Evolutionary conservation across 2,329 filamentous ascomycete species (phyloP).

Genomic region (Xylariaceae sp.): DNA sequence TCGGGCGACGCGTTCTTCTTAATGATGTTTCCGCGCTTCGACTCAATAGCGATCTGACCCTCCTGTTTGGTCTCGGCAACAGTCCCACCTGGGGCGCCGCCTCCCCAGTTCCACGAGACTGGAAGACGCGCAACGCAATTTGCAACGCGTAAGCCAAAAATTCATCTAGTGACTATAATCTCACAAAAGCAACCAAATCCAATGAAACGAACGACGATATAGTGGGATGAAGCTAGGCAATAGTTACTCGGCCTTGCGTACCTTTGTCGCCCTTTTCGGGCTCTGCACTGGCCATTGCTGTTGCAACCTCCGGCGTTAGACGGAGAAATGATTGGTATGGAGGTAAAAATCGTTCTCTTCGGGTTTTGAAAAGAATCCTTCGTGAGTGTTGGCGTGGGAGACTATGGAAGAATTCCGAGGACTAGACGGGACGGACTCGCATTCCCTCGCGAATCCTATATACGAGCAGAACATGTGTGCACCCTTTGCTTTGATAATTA

Average conservation of each 20-base stretch:
- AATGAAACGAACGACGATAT: not conserved
- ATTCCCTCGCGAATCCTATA: too few relatives aligned
- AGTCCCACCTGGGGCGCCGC: constrained; percentile 50
- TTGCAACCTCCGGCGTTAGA: not conserved
- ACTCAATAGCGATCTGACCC: constrained; percentile 55
- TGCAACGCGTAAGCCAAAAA: too few relatives aligned
- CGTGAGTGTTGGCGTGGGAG: too few relatives aligned
- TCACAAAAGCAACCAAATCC: not conserved
- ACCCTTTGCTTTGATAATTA: too few relatives aligned
- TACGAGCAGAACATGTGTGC: too few relatives aligned
- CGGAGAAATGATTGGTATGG: too few relatives aligned
- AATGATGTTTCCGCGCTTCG: constrained; percentile 58
- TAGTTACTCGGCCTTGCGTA: not conserved
- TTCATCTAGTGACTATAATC: too few relatives aligned
- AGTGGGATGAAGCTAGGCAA: not conserved
- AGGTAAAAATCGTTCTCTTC: not conserved
- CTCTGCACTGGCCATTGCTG: constrained; percentile 14
- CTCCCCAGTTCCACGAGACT: constrained; percentile 59
- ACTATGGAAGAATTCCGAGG: too few relatives aligned
- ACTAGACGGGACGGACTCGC: too few relatives aligned
- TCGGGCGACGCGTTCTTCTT: constrained; percentile 56
- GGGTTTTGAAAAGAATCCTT: too few relatives aligned
- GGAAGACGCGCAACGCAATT: not conserved
- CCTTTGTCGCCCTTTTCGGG: constrained; percentile 28
- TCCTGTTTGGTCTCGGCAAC: constrained; percentile 57